Evolutionary conservation across 768 basidiomycete genomes (phyloP).

Genomic region (Termitomyces sp.): DNA sequence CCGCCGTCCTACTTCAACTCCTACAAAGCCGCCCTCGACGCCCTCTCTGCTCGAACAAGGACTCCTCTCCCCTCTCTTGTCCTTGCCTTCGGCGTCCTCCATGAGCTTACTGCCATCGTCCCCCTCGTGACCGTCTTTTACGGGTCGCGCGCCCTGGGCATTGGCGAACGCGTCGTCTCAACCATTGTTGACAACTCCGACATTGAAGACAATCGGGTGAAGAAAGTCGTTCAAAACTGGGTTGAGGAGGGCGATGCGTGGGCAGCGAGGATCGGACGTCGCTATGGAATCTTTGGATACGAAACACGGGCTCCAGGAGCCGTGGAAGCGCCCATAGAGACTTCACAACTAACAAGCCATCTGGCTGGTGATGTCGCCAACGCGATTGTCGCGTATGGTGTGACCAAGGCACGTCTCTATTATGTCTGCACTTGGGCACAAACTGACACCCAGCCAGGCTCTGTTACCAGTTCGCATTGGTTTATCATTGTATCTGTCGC

Average conservation of each 20-base stretch:
- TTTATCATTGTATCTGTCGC: constrained; percentile 65
- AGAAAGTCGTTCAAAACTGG: constrained; percentile 47
- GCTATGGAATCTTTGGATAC: constrained; percentile 80
- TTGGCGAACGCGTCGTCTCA: constrained; percentile 62
- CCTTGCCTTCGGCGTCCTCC: constrained; percentile 76
- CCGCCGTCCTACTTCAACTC: constrained; percentile 30
- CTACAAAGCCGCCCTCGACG: constrained; percentile 50
- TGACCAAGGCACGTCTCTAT: constrained; percentile 55
- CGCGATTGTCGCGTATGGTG: constrained; percentile 74
- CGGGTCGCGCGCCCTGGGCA: constrained; percentile 54
- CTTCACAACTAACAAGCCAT: constrained; percentile 25
- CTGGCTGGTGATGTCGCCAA: constrained; percentile 78
- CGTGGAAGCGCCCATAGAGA: constrained; percentile 18
- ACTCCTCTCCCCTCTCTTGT: constrained; percentile 72
- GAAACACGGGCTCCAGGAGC: constrained; percentile 40
- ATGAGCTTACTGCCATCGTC: constrained; percentile 78
- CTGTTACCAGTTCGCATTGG: constrained; percentile 70
- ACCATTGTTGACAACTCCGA: constrained; percentile 19
- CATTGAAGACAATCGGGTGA: constrained; percentile 26
- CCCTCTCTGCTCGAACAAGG: constrained; percentile 63
- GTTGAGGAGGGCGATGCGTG: constrained; percentile 72
- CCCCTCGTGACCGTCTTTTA: constrained; percentile 76
- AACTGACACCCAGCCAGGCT: constrained; percentile 39
- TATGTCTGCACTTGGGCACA: neutral
- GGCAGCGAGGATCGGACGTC: constrained; percentile 63